Base-by-base conservation (phyloP, 306 rosid genomes). In the Casuarina equisetifolia region DNA sequence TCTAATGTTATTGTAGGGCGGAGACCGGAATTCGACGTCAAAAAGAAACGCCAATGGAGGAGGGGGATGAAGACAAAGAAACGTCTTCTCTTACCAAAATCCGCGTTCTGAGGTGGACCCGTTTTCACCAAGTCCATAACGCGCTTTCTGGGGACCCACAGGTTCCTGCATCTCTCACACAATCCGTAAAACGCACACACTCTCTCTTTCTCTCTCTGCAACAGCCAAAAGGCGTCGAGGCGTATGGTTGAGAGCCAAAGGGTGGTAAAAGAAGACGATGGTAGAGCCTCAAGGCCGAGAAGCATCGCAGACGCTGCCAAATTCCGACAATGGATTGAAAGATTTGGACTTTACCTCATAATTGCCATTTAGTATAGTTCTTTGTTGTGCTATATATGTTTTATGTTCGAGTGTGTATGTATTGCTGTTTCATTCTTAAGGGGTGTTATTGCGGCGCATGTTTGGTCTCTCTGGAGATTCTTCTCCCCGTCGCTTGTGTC, bases 261-360 rank as follows among this genome's bases (percentile, higher is more conserved):
- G 42, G 50, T 13, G 71, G 17, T 16, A 11, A 15, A 16, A 53
- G 53, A 70, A 69, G 69, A 52, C 55, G 48, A 67, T 40, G 52
- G 19, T 58, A 69, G 59, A 62, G 70, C 43, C 78, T 77, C 72
- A 78, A 51, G 49, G 44, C 80, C 43, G 69, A 70, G 78, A 78
- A 85, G 76, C 85, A 85, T 78, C 88, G 69, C 76, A 44, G 53
- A 78, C 79, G 5, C 71, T 19, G 77, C 80, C 85, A 85, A 85
- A 75, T 36, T 43, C 66, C 20, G 63, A 66, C 44, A 74, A 38
- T 39, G 69, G 45, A 71, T 16, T 1, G 46, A 67, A 67, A 40
- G 36, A 10, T 45, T 74, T 81, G 81, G 76, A 57, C 2, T 68
- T 35, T 78, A 63, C 67, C 19, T 66, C 57, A 63, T 84, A 2